Evolutionary conservation across 2,329 filamentous ascomycete species (phyloP), one percentile per base, ranked within the genome.

Genomic region (Microsporum canis): DNA sequence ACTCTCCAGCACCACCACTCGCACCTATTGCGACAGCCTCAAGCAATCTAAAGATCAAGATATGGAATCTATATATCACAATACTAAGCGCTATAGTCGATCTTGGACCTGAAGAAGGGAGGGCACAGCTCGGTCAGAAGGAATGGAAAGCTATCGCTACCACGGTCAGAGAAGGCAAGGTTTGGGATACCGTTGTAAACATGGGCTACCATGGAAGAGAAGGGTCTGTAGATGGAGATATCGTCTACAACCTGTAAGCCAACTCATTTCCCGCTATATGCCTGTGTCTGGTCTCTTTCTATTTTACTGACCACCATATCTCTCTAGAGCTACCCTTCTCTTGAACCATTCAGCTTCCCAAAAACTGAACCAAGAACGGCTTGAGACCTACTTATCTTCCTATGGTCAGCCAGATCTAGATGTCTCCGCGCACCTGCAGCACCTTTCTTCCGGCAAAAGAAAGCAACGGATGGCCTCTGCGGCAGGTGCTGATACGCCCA

Each of bases 51-150:
- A 82, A 91, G 66, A 88, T 96, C 73, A 99, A 97, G 75, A 88
- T 97, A 65, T 99, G 94, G 94, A 96, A 91, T 73, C 81, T 99
- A 69, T 99, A 97, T 72, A 82, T 97, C 66, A 96, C 91, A 17
- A 87, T 96, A 58, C 80, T 97, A 64, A 96, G 96, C 76, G 88
- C 90, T 43, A 88, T 96, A 65, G 80, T 95, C 39, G 92, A 97
- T 70, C 80, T 97, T 70, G 90, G 91, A 61, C 81, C 88, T 1
- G 89, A 96, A 66, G 91, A 96, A 73, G 94, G 92, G 57, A 96
- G 94, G 77, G 84, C 87, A 58, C 83, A 87, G 10, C 95, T 97
- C 76, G 94, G 94, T 2, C 85, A 84, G 59, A 84, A 88, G 69
- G 86, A 89, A 71, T 99, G 91, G 89, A 87, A 89, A 72, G 78